Conservation (phyloP, 1,284 basidiomycete genomes). For the Takashimella koratensis region DNA sequence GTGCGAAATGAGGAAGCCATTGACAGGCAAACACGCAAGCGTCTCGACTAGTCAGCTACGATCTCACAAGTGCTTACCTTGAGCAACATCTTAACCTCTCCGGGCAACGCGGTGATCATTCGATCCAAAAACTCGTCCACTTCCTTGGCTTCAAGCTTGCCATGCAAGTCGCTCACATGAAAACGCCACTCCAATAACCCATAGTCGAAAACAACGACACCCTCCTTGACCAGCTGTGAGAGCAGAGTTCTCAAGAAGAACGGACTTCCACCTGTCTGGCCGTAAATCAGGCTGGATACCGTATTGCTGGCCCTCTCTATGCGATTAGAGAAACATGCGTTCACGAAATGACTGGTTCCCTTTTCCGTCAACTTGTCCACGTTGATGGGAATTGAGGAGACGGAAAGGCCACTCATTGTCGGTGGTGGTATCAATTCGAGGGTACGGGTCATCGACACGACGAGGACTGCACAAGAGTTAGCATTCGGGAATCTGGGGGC, state of each 20-base stretch:
- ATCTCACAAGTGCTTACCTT: conserved; percentile 12
- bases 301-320: conserved; percentile 11
- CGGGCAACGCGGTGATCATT: conserved; percentile 20
- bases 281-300: conserved; percentile 27
- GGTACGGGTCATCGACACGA: conserved; percentile 20
- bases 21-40: conserved; percentile 30
- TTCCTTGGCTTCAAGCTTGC: conserved; percentile 27
- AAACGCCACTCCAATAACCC: conserved; percentile 27
- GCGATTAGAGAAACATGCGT: conserved; percentile 20
- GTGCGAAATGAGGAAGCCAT: conserved; percentile 13
- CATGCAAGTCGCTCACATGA: conserved; percentile 24
- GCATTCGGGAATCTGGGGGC: too few relatives aligned
- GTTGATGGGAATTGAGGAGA: conserved; percentile 7
- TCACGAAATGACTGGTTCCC: conserved; percentile 19
- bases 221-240: conserved; percentile 26
- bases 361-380: conserved; percentile 23
- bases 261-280: conserved; percentile 30
- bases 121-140: conserved; percentile 31
- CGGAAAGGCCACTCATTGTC: conserved; percentile 1
- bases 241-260: conserved; percentile 31
- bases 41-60: conserved; percentile 8
- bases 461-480: conserved; percentile 17
- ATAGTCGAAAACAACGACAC: conserved; percentile 31
- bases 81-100: conserved; percentile 20
- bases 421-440: neutral